Percentiles rank a stretch among this genome's conserved stretches.
Evolutionary conservation across 2,329 filamentous ascomycete species (phyloP).

Genomic region (Scopulariopsis brevicaulis): DNA sequence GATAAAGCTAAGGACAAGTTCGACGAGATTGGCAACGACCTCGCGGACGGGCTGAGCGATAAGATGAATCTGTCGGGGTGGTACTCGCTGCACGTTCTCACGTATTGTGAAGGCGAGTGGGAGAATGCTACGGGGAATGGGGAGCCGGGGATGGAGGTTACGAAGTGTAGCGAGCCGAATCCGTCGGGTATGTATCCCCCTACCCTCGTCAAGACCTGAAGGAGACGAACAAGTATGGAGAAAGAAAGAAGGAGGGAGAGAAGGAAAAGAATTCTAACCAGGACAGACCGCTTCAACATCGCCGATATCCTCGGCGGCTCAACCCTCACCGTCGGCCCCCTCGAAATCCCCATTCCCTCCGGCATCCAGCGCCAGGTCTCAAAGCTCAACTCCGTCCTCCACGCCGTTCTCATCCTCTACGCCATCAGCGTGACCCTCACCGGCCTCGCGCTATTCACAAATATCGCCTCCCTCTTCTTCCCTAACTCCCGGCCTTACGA

Average conservation of each 20-base stretch:
- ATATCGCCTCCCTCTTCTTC: slow-evolving; percentile 22
- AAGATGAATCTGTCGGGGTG: slow-evolving; percentile 36
- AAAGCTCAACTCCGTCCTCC: slow-evolving; percentile 34
- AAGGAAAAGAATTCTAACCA: neutral
- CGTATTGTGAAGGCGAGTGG: slow-evolving; percentile 32
- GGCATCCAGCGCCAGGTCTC: slow-evolving; percentile 34
- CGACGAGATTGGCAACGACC: slow-evolving; percentile 25
- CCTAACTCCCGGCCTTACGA: slow-evolving; percentile 10
- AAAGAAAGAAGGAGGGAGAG: too few relatives aligned
- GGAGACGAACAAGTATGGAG: too few relatives aligned
- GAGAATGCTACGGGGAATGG: slow-evolving; percentile 24
- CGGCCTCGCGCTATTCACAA: slow-evolving; percentile 29
- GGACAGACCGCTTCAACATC: slow-evolving; percentile 30
- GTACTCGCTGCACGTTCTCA: slow-evolving; percentile 39
- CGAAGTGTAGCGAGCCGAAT: slow-evolving; percentile 18
- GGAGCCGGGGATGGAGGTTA: slow-evolving; percentile 19
- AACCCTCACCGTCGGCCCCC: slow-evolving; percentile 30
- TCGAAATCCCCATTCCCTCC: slow-evolving; percentile 30
- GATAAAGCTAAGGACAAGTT: slow-evolving; percentile 13
- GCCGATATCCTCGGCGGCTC: slow-evolving; percentile 30
- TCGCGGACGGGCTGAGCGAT: slow-evolving; percentile 26
- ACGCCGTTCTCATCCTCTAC: slow-evolving; percentile 37
- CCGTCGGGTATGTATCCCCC: neutral
- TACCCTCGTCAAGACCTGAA: too few relatives aligned
- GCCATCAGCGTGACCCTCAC: slow-evolving; percentile 28